Evolutionary conservation across 331 rosid species (phyloP), one percentile per base, ranked within the genome.

Genomic region (Erythrophleum ivorense): DNA sequence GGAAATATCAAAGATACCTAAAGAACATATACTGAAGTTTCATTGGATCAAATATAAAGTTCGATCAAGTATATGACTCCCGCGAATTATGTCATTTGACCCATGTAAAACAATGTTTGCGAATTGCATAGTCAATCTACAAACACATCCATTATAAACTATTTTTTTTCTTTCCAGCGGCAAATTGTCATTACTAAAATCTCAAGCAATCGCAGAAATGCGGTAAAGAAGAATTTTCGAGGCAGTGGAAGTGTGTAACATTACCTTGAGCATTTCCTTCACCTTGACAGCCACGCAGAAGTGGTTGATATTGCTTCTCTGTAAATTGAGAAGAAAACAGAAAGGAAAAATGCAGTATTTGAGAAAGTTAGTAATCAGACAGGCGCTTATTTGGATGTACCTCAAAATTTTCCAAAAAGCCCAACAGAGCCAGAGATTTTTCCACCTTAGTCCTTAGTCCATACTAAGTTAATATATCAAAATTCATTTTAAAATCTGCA

Each of bases 231-330:
- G 49, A 64, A 76, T 34, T 63, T 4, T 40, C 62, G 21, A 69
- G 65, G 75, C 67, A 40, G 54, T 58, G 36, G 64, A 31, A 31
- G 43, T 62, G 10, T 0, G 36, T 5, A 14, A 48, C 55, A 77
- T 82, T 88, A 88, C 92, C 88, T 79, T 78, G 88, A 80, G 68
- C 90, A 71, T 86, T 87, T 84, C 79, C 93, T 84, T 82, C 93
- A 75, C 73, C 91, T 45, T 83, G 80, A 78, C 76, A 73, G 63
- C 65, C 82, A 24, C 72, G 85, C 48, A 66, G 82, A 59, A 54
- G 71, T 45, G 95, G 90, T 52, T 83, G 91, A 88, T 80, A 90
- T 76, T 79, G 91, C 85, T 91, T 90, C 91, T 89, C 98, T 89
- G 92, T 62, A 59, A 83, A 89, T 70, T 66, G 53, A 71, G 53